Conservation (phyloP, 306 rosid genomes). For the Echinosophora koreensis region DNA sequence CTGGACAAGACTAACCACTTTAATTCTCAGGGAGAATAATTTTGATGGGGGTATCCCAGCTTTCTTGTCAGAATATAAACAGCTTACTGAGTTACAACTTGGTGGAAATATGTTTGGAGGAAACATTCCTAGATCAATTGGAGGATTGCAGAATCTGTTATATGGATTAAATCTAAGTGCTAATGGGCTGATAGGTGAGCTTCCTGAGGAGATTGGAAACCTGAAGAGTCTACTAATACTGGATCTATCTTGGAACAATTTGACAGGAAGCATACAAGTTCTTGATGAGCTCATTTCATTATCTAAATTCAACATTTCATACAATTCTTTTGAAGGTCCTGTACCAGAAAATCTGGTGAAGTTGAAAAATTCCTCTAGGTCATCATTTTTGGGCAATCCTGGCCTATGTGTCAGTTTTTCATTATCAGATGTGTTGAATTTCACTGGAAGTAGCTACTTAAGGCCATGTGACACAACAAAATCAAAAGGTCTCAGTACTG, state of each 20-base stretch:
- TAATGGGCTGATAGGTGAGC: slow-evolving; percentile 64
- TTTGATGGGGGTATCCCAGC: slow-evolving; percentile 69
- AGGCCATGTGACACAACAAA: slow-evolving; percentile 56
- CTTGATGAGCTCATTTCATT: slow-evolving; percentile 59
- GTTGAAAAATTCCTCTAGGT: slow-evolving; percentile 47
- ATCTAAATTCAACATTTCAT: slow-evolving; percentile 62
- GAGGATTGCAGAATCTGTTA: slow-evolving; percentile 56
- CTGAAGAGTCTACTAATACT: slow-evolving; percentile 46
- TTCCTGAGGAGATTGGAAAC: slow-evolving; percentile 64
- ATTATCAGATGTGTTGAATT: slow-evolving; percentile 43
- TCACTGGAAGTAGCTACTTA: slow-evolving; percentile 48
- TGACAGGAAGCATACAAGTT: slow-evolving; percentile 64
- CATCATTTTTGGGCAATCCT: slow-evolving; percentile 66
- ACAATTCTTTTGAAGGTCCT: slow-evolving; percentile 73
- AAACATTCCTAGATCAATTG: slow-evolving; percentile 68
- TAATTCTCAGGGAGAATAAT: slow-evolving; percentile 65
- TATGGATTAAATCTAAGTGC: slow-evolving; percentile 74
- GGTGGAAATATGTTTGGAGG: slow-evolving; percentile 85
- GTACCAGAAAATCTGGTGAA: slow-evolving; percentile 58
- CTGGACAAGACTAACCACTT: slow-evolving; percentile 61
- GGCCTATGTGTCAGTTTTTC: slow-evolving; percentile 61
- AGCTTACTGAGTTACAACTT: slow-evolving; percentile 64
- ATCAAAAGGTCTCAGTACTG: slow-evolving; percentile 51
- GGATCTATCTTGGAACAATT: slow-evolving; percentile 78
- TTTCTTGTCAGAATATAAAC: slow-evolving; percentile 57